Percentiles rank a stretch among this genome's conserved stretches.
Conservation (phyloP, 2,329 filamentous ascomycete species). For the Zymoseptoria ardabiliae region DNA sequence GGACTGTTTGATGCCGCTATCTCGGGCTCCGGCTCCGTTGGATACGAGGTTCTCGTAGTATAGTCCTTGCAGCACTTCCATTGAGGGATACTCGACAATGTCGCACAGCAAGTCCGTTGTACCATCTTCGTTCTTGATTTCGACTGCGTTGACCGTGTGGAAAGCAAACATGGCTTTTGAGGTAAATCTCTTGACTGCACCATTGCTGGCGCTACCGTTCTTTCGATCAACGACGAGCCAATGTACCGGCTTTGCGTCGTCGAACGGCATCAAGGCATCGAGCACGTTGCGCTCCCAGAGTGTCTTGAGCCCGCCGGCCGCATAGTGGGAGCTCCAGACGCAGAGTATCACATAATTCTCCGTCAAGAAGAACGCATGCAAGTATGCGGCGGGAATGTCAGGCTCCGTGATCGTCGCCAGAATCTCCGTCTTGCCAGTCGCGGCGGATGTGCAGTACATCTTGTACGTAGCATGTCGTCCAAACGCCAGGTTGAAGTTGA, state of each 20-base stretch:
- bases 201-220: constrained; percentile 51
- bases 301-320: constrained; percentile 51
- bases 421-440: constrained; percentile 55
- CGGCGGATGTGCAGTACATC: constrained; percentile 59
- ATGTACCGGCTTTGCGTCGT: neutral
- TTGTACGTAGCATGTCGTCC: constrained; percentile 55
- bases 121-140: constrained; percentile 40
- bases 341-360: constrained; percentile 65
- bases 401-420: constrained; percentile 56
- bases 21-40: constrained; percentile 36
- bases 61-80: constrained; percentile 58
- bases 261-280: constrained; percentile 59
- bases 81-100: constrained; percentile 54
- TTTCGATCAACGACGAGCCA: constrained; percentile 74
- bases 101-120: constrained; percentile 58
- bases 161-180: constrained; percentile 69
- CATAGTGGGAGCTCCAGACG: constrained; percentile 59
- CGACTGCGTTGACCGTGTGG: constrained; percentile 71
- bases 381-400: constrained; percentile 55
- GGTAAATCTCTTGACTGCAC: constrained; percentile 62
- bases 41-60: constrained; percentile 64
- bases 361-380: constrained; percentile 77
- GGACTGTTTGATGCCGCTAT: neutral
- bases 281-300: constrained; percentile 60
- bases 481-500: constrained; percentile 72